A percentile compares a stretch with the other conserved stretches of the same genome.
phyloP scores from a whole-genome alignment of 108 stramenopile genomes.

The Bacterosira constricta region DNA sequence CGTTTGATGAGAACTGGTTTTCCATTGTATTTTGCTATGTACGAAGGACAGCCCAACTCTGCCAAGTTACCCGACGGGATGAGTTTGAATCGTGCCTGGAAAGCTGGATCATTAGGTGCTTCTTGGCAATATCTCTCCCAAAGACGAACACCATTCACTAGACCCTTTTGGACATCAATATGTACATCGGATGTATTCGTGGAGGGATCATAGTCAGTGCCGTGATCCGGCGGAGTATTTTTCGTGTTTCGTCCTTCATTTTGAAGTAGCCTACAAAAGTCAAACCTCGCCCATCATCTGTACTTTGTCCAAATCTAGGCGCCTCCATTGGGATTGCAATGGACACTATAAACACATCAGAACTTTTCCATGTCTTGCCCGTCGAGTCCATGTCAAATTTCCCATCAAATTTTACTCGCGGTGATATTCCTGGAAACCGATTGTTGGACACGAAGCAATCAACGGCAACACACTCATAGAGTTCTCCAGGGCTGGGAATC shows the following conservation, averaged over 20 bases:
- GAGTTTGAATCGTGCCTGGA: slow-evolving; percentile 80
- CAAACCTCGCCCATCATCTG: slow-evolving; percentile 74
- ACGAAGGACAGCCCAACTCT: slow-evolving; percentile 78
- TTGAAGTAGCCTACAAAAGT: slow-evolving; percentile 72
- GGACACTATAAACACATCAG: slow-evolving; percentile 74
- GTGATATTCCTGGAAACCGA: slow-evolving; percentile 69
- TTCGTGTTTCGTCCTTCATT: slow-evolving; percentile 78
- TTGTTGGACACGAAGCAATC: slow-evolving; percentile 74
- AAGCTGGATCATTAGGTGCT: slow-evolving; percentile 71
- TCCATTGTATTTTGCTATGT: slow-evolving; percentile 83
- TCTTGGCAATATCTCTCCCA: slow-evolving; percentile 79
- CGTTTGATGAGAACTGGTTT: slow-evolving; percentile 88
- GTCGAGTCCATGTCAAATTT: slow-evolving; percentile 38
- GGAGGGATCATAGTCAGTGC: slow-evolving; percentile 71
- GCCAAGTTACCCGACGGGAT: slow-evolving; percentile 68
- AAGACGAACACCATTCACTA: slow-evolving; percentile 77
- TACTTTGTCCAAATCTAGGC: slow-evolving; percentile 57
- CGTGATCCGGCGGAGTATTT: slow-evolving; percentile 79
- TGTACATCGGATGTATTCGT: slow-evolving; percentile 39
- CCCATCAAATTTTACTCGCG: slow-evolving; percentile 59
- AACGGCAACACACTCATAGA: slow-evolving; percentile 69
- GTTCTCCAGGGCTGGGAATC: slow-evolving; percentile 67
- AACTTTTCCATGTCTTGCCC: slow-evolving; percentile 75
- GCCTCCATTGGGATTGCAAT: slow-evolving; percentile 81
- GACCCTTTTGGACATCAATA: slow-evolving; percentile 57